Conservation (phyloP, 192 early-diverging fungal genomes). For the Thamnidium elegans region DNA sequence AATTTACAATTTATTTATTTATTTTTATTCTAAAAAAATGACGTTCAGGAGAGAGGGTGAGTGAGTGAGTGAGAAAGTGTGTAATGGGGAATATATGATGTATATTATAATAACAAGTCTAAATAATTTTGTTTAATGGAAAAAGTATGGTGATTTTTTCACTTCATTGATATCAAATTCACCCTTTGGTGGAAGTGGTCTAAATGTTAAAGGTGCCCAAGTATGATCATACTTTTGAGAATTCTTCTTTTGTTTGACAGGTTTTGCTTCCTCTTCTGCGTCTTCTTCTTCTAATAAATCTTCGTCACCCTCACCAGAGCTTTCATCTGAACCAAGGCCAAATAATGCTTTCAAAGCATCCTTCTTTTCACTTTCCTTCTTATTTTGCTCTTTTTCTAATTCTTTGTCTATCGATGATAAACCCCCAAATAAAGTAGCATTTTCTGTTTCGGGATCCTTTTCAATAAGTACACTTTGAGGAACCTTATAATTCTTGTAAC, state of each 20-base stretch:
- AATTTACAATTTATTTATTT: too few species aligned
- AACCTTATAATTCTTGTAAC: constrained; percentile 71
- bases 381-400: constrained; percentile 13
- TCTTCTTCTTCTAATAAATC: constrained; percentile 50
- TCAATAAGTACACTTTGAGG: constrained; percentile 41
- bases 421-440: constrained; percentile 14
- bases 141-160: constrained; percentile 84
- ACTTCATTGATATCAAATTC: constrained; percentile 84
- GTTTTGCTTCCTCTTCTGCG: constrained; percentile 37
- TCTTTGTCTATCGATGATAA: neutral
- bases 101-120: constrained; percentile 1
- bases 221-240: constrained; percentile 32
- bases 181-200: constrained; percentile 75
- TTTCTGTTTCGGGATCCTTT: neutral
- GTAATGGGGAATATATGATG: neutral
- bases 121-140: constrained; percentile 62
- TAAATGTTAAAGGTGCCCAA: constrained; percentile 65
- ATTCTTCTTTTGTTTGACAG: constrained; percentile 27
- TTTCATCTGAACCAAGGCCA: constrained; percentile 25
- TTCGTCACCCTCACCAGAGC: constrained; percentile 32
- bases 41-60: too few species aligned
- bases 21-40: too few species aligned
- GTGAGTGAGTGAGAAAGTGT: too few species aligned
- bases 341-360: constrained; percentile 24
- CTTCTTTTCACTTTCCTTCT: constrained; percentile 8